Evolutionary conservation across 805 yeast species (phyloP).

Genomic region (Wickerhamomyces kurtzmanii): DNA sequence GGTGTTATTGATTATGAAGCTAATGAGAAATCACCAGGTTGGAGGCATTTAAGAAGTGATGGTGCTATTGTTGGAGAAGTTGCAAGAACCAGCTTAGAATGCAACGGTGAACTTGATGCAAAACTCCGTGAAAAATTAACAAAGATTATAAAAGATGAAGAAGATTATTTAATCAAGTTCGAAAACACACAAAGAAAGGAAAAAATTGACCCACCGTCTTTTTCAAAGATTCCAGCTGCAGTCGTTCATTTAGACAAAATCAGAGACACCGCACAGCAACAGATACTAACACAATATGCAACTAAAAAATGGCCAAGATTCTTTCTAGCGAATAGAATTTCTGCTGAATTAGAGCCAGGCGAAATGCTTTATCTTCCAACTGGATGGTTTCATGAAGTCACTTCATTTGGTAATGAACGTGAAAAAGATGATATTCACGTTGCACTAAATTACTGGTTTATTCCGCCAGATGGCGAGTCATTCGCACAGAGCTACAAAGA

Average conservation of each 20-base stretch:
- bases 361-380: constrained; percentile 64
- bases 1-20: constrained; percentile 59
- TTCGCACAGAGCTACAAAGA: constrained; percentile 31
- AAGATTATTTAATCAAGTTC: constrained; percentile 8
- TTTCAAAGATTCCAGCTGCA: constrained; percentile 53
- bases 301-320: constrained; percentile 39
- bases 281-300: constrained; percentile 24
- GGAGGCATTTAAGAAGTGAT: constrained; percentile 55
- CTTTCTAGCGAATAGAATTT: constrained; percentile 26
- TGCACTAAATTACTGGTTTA: constrained; percentile 70
- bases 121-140: constrained; percentile 15
- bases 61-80: constrained; percentile 47
- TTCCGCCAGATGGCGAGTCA: constrained; percentile 42
- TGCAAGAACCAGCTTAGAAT: constrained; percentile 30
- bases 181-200: constrained; percentile 12
- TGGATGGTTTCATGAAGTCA: constrained; percentile 80
- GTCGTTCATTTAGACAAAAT: constrained; percentile 52
- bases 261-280: constrained; percentile 15
- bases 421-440: constrained; percentile 33
- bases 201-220: constrained; percentile 55
- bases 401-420: constrained; percentile 39
- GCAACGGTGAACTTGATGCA: constrained; percentile 13
- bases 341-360: constrained; percentile 46
- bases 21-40: constrained; percentile 46
- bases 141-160: constrained; percentile 19